Evolutionary conservation across 2,329 filamentous ascomycete species (phyloP), one percentile per base, ranked within the genome.

Genomic region (Aspergillus pseudoglaucus): DNA sequence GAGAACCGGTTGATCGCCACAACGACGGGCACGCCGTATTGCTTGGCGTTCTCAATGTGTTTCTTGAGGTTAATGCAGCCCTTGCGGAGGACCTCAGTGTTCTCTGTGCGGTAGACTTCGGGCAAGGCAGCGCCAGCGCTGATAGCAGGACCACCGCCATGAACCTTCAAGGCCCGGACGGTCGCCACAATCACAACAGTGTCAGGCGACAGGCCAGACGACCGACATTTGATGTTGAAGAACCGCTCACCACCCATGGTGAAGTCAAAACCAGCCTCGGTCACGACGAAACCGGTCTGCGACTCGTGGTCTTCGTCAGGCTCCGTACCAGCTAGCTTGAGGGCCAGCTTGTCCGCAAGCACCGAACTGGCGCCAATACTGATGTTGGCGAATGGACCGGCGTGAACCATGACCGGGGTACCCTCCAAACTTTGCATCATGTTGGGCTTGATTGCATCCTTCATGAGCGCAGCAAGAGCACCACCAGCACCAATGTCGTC

Each of bases 181-280:
- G 93, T 98, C 20, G 93, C 91, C 33, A 98, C 93, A 50, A 98
- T 84, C 40, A 98, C 89, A 6, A 95, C 90, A 1, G 90, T 88
- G 63, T 98, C 93, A 2, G 93, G 93, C 2, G 89, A 82, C 41
- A 98, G 84, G 20, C 91, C 91, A 5, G 91, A 96, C 8, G 90
- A 87, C 51, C 93, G 87, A 75, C 93, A 97, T 79, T 98, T 98
- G 78, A 98, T 97, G 77, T 98, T 97, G 83, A 98, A 97, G 80
- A 98, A 98, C 45, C 93, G 87, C 79, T 98, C 93, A 54, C 93
- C 93, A 55, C 93, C 93, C 93, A 98, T 98, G 61, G 93, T 97
- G 74, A 98, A 98, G 72, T 98, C 93, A 69, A 98, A 98, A 8
- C 93, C 93, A 46, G 93, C 91, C 71, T 98, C 93, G 1, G 93